phyloP scores from a whole-genome alignment of 192 early-diverging fungal species.

The Fimicolochytrium jonesii region DNA sequence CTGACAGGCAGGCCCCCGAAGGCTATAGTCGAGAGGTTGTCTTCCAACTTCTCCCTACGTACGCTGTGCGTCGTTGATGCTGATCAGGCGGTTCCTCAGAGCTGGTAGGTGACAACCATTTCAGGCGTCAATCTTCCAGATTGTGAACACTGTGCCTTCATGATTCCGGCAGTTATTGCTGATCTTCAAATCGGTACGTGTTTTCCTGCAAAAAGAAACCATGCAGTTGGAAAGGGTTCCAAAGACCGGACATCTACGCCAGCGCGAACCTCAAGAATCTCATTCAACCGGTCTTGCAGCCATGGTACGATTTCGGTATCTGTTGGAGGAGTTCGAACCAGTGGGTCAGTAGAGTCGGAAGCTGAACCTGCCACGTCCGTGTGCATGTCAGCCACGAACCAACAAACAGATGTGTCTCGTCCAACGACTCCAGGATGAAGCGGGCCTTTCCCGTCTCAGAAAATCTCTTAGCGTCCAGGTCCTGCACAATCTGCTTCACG shows the following conservation, averaged over 20 bases:
- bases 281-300: slow-evolving; percentile 11
- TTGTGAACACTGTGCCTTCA: no score
- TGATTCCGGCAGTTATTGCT: no score
- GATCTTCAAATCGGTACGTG: slow-evolving; percentile 14
- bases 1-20: no score
- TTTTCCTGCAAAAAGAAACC: slow-evolving; percentile 7
- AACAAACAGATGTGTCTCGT: slow-evolving; percentile 25
- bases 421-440: slow-evolving; percentile 17
- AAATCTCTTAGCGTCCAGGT: slow-evolving; percentile 20
- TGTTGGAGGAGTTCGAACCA: background rate
- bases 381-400: background rate
- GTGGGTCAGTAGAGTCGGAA: background rate
- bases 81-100: no score
- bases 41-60: no score
- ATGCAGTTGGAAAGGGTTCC: background rate
- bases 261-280: slow-evolving; percentile 12
- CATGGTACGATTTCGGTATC: background rate
- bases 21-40: no score
- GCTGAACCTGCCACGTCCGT: background rate
- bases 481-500: slow-evolving; percentile 22
- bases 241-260: background rate
- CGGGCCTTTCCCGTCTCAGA: slow-evolving; percentile 3
- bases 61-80: no score
- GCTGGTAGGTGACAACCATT: no score
- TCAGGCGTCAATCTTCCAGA: no score